Percentiles rank a stretch among this genome's conserved stretches.
Evolutionary conservation across 129 eudicot species (phyloP).

Genomic region (Ambrosia trifida): DNA sequence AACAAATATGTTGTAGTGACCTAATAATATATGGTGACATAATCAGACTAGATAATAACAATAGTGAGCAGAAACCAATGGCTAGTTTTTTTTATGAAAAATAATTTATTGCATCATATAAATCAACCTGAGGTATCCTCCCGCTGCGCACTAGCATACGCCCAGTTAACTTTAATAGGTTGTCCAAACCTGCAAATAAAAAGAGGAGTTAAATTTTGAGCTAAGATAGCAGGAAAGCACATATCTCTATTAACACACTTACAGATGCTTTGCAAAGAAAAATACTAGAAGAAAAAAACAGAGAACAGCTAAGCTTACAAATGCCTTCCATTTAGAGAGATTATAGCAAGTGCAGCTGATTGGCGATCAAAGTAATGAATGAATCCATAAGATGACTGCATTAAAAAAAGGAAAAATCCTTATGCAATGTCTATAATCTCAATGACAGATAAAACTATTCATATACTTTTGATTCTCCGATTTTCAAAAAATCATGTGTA

Average conservation of each 20-base stretch:
- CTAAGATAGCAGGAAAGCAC: too few relatives aligned
- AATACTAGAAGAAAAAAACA: too few relatives aligned
- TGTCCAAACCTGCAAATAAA: slow-evolving; percentile 27
- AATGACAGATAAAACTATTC: background rate
- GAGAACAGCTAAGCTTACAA: slow-evolving; percentile 50
- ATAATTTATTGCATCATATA: background rate
- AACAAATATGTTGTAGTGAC: slow-evolving; percentile 33
- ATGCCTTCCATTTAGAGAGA: slow-evolving; percentile 82
- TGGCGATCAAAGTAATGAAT: slow-evolving; percentile 83
- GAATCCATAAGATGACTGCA: slow-evolving; percentile 93
- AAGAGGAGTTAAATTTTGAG: too few relatives aligned
- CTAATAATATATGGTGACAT: slow-evolving; percentile 32
- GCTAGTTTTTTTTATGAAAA: background rate
- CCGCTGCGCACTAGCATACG: slow-evolving; percentile 75
- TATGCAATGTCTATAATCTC: background rate
- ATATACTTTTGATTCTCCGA: background rate
- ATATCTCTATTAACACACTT: too few relatives aligned
- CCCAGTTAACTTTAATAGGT: too few relatives aligned
- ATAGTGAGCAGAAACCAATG: slow-evolving; percentile 8
- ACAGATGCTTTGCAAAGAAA: too few relatives aligned
- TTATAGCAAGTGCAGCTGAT: slow-evolving; percentile 84
- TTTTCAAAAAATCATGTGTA: slow-evolving; percentile 13
- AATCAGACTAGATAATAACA: slow-evolving; percentile 12
- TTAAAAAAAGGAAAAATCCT: background rate
- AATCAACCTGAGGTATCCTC: slow-evolving; percentile 85